Evolutionary conservation across 345 rosid species (phyloP).

Genomic region (Orychophragmus violaceus): DNA sequence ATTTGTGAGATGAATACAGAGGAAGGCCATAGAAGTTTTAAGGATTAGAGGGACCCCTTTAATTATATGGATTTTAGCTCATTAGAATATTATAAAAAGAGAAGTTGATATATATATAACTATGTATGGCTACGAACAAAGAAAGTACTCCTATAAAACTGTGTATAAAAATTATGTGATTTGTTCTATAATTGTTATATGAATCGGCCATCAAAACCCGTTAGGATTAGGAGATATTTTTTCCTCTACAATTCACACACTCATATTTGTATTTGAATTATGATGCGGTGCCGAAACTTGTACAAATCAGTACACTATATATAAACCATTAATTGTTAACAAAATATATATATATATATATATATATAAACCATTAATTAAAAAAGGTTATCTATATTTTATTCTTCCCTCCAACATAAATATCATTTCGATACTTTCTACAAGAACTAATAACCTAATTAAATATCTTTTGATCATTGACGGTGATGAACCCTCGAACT

Average conservation of each 20-base stretch:
- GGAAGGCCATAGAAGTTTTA: constrained; percentile 24
- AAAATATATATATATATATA: no score
- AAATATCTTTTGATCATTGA: no score
- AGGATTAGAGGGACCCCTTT: constrained; percentile 9
- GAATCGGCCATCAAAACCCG: neutral
- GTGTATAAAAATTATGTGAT: no score
- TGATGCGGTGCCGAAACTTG: neutral
- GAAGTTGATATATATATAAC: neutral
- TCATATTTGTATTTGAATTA: neutral
- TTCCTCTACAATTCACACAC: neutral
- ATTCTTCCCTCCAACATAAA: neutral
- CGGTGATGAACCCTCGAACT: no score
- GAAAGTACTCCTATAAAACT: no score
- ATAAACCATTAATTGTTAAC: no score
- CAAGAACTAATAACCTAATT: neutral
- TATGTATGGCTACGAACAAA: no score
- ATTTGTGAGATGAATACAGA: constrained; percentile 14
- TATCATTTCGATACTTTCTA: neutral
- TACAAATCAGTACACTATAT: neutral
- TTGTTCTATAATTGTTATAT: neutral
- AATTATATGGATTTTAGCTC: neutral
- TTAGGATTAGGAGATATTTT: neutral
- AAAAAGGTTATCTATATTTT: neutral
- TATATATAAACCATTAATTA: neutral
- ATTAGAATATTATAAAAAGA: constrained; percentile 2